Evolutionary conservation across 106 monocot species (phyloP), one percentile per base, ranked within the genome.

Genomic region (Allium fistulosum): DNA sequence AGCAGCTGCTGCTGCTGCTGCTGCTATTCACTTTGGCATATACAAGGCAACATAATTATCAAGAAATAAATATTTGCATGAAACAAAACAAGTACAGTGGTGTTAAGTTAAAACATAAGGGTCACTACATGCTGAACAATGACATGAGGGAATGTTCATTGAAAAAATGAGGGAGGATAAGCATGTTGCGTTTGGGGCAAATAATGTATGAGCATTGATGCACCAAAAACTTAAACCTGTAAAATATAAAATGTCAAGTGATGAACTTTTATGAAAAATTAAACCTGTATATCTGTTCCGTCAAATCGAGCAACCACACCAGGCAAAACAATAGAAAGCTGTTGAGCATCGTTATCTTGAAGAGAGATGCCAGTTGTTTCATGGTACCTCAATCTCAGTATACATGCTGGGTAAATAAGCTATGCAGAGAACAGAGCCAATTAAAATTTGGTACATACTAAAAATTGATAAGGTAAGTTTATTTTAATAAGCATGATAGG

Each of bases 221-320:
- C 8, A 15, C 13, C 13, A 55, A 55, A 57, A n/a, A 69, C 51
- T 26, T 26, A 53, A 51, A 15, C 17, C 3, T 56, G 17, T 8
- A 6, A 62, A 75, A 10, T 56, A 28, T 4, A 6, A 62, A 75
- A 10, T 59, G 11, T 60, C 13, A 51, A 17, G 13, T 65, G 58
- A 64, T 9, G 49, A 4, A n/a, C 53, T 65, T 17, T 51, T 4
- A 8, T 28, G 59, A 17, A 16, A 53, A 67, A 27, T 15, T 11
- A 51, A 61, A 96, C 96, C 88, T 88, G 86, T 57, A 96, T 80
- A 73, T 89, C 92, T 10, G 86, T 80, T 26, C 86, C 86, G 75
- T 92, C 92, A 57, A 97, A 88, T 0, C 92, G 88, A 26, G 89
- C 96, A 78, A 92, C 68, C 26, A 79, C 75, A 9, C 86, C 82